Conservation (phyloP, 768 basidiomycete species). For the Boletus barrowsii region DNA sequence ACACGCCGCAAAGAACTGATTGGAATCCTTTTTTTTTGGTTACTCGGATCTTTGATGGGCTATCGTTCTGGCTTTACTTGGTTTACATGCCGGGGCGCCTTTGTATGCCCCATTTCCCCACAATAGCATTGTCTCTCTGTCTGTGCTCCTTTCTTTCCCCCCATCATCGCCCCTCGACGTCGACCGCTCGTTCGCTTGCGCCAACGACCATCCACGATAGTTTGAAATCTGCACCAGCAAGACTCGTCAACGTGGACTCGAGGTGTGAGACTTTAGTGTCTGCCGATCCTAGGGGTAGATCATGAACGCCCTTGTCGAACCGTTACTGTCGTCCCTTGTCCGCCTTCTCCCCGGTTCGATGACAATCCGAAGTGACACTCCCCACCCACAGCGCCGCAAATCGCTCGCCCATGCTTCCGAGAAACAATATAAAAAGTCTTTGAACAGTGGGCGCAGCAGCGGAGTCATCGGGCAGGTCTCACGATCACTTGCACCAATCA, state of each 20-base stretch:
- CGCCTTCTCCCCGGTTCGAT: not conserved
- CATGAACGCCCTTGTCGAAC: not conserved
- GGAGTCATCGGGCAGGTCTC: not conserved
- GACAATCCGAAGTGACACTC: not conserved
- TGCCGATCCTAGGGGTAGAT: constrained; percentile 1
- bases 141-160: not conserved
- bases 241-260: not conserved
- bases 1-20: constrained; percentile 5
- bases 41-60: constrained; percentile 12
- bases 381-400: not conserved
- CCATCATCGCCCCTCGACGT: not conserved
- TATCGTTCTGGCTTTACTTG: not conserved
- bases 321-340: not conserved
- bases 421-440: not conserved
- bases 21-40: too few species aligned
- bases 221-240: not conserved
- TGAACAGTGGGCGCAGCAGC: not conserved
- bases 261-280: not conserved
- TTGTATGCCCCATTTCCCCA: not conserved
- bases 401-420: not conserved
- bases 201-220: not conserved
- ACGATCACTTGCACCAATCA: not conserved
- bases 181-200: not conserved
- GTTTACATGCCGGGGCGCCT: not conserved
- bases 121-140: not conserved